phyloP scores from a whole-genome alignment of 805 yeast genomes.

The Saturnispora quitensis region DNA sequence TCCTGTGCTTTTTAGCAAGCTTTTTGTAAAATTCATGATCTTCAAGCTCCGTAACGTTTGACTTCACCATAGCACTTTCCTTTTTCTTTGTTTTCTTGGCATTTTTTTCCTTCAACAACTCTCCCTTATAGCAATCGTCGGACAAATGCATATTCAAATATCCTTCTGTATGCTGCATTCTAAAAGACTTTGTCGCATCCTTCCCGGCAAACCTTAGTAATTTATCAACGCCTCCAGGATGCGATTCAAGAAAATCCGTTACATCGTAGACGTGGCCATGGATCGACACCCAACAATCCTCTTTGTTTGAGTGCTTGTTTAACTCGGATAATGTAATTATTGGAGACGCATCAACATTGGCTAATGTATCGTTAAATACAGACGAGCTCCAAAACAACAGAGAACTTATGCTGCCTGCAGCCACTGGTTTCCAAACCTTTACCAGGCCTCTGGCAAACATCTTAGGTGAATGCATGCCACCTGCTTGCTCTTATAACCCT shows the following conservation, averaged over 20 bases:
- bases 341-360: constrained; percentile 7
- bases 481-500: not conserved
- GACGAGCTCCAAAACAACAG: not conserved
- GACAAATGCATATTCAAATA: constrained; percentile 20
- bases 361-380: constrained; percentile 58
- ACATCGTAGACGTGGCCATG: constrained; percentile 78
- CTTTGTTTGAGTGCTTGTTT: constrained; percentile 38
- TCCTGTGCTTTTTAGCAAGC: constrained; percentile 10
- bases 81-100: constrained; percentile 27
- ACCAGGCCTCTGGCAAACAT: not conserved
- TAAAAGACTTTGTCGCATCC: constrained; percentile 34
- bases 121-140: constrained; percentile 30
- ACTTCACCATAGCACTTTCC: not conserved
- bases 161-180: constrained; percentile 21
- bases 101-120: constrained; percentile 21
- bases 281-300: constrained; percentile 81
- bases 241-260: constrained; percentile 75
- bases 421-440: not conserved
- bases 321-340: constrained; percentile 12
- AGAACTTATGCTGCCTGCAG: not conserved
- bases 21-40: constrained; percentile 13
- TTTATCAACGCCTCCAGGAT: constrained; percentile 87
- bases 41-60: not conserved
- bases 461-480: not conserved
- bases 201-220: constrained; percentile 69